These are phyloP conservation scores for Acanthamoeba culbertsoni DNA, from an alignment of 208 protist species.

Conservation along the genomic window DNA sequence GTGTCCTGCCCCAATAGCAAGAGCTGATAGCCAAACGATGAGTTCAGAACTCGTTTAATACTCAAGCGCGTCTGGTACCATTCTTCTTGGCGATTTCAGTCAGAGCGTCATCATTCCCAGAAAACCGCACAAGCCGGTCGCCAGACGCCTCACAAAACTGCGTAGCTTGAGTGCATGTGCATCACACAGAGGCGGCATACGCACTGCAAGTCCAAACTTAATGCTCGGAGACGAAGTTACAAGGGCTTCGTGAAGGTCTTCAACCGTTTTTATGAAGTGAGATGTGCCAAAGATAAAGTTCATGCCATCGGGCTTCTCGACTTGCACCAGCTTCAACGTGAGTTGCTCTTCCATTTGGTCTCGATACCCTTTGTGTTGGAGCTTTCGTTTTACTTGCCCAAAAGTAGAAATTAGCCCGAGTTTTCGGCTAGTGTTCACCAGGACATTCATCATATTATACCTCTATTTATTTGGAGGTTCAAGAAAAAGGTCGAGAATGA, in stretches of 20 bases:
- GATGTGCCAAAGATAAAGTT: conserved; percentile 59
- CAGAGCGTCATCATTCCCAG: conserved; percentile 28
- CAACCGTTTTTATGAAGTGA: conserved; percentile 65
- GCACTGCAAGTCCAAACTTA: conserved; percentile 50
- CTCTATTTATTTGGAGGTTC: too few relatives aligned
- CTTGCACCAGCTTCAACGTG: not conserved
- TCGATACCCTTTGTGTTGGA: too few relatives aligned
- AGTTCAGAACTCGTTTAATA: too few relatives aligned
- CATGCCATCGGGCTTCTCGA: not conserved
- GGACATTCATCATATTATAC: too few relatives aligned
- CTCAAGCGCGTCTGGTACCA: too few relatives aligned
- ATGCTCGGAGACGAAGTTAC: not conserved
- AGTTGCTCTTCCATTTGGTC: too few relatives aligned
- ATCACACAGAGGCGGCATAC: not conserved
- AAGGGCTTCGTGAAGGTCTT: conserved; percentile 53
- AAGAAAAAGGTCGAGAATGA: too few relatives aligned
- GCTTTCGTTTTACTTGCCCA: too few relatives aligned
- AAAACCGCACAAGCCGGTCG: conserved; percentile 9
- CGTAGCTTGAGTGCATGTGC: not conserved
- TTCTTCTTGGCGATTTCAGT: conserved; percentile 25
- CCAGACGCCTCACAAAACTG: conserved; percentile 60
- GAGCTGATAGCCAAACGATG: not conserved
- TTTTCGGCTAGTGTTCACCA: too few relatives aligned
- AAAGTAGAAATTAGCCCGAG: too few relatives aligned
- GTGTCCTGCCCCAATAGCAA: not conserved